Evolutionary conservation across 768 basidiomycete genomes (phyloP).

Genomic region (Leucocoprinus leucothites): DNA sequence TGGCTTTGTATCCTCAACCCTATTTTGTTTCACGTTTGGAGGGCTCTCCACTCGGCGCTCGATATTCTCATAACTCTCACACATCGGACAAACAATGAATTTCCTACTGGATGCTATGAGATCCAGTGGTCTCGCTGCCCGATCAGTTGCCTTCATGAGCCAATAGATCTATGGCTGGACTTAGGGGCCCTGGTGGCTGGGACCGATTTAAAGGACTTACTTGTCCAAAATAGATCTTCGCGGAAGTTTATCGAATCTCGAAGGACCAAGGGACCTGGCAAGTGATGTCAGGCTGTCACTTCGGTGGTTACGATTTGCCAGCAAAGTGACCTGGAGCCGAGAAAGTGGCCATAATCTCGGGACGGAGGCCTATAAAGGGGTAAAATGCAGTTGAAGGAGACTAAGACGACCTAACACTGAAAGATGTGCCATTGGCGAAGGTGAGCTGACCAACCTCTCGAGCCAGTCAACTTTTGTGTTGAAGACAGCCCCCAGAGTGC

Average conservation of each 20-base stretch:
- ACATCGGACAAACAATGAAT: constrained; percentile 2
- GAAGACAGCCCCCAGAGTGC: constrained; percentile 36
- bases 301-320: not conserved
- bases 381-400: not conserved
- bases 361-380: constrained; percentile 22
- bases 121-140: not conserved
- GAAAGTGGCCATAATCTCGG: constrained; percentile 7
- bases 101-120: constrained; percentile 3
- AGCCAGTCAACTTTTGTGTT: constrained; percentile 2
- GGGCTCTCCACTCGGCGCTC: constrained; percentile 5
- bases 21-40: not conserved
- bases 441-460: constrained; percentile 32
- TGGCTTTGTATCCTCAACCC: not conserved
- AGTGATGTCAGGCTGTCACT: constrained; percentile 8
- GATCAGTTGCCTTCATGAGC: not conserved
- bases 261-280: not conserved
- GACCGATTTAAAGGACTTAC: not conserved
- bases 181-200: not conserved
- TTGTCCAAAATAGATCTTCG: constrained; percentile 1
- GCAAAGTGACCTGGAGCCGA: constrained; percentile 1
- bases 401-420: not conserved
- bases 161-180: not conserved
- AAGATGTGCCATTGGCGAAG: constrained; percentile 61
- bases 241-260: constrained; percentile 4
- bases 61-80: constrained; percentile 3